Conservation (phyloP, 2,329 filamentous ascomycete species). For the Thelonectria rubi region DNA sequence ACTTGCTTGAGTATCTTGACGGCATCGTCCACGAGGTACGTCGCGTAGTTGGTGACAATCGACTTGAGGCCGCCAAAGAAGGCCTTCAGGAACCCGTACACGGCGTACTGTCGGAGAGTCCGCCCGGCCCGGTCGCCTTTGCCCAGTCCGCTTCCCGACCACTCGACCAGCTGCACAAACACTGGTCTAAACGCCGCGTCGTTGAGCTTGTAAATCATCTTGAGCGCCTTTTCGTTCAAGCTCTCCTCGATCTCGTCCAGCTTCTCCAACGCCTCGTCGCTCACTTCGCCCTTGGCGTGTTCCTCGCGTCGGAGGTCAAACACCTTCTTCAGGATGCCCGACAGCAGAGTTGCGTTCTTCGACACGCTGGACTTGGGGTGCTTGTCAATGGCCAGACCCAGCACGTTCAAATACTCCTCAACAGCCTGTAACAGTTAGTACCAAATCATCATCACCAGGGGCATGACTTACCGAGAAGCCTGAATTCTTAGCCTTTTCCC, state of each 20-base stretch:
- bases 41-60: slow-evolving; percentile 91
- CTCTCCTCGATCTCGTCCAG: slow-evolving; percentile 69
- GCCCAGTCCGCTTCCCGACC: slow-evolving; percentile 70
- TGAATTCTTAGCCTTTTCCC: slow-evolving; percentile 68
- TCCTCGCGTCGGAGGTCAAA: slow-evolving; percentile 73
- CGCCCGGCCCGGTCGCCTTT: slow-evolving; percentile 69
- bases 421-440: slow-evolving; percentile 62
- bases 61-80: slow-evolving; percentile 92
- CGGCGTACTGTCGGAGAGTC: slow-evolving; percentile 72
- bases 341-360: slow-evolving; percentile 77
- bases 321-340: slow-evolving; percentile 66
- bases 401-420: slow-evolving; percentile 73
- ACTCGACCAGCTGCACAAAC: slow-evolving; percentile 86
- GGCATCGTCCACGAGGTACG: slow-evolving; percentile 81
- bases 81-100: slow-evolving; percentile 81
- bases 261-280: slow-evolving; percentile 55
- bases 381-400: slow-evolving; percentile 77
- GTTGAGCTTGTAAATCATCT: slow-evolving; percentile 97
- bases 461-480: slow-evolving; percentile 67
- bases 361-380: slow-evolving; percentile 81
- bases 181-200: slow-evolving; percentile 92
- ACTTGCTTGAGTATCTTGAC: slow-evolving; percentile 67
- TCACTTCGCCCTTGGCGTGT: slow-evolving; percentile 56
- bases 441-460: background rate
- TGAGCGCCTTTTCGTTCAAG: slow-evolving; percentile 77